These are phyloP conservation scores for Exophiala sp. DNA, from an alignment of 2,329 filamentous ascomycete species.

Conservation along the genomic window DNA sequence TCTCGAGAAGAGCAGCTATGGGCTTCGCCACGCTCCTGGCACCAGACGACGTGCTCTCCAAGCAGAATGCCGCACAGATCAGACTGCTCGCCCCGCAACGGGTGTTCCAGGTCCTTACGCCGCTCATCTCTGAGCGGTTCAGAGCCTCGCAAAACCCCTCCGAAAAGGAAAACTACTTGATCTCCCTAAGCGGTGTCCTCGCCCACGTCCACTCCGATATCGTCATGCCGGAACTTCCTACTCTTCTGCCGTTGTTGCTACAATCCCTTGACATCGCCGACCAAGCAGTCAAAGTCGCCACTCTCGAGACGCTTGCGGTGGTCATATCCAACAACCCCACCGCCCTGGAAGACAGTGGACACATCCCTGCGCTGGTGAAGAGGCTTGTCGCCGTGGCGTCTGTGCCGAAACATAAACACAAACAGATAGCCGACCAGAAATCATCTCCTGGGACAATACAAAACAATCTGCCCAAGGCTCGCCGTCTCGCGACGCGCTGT, in stretches of 20 bases:
- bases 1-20: slow-evolving; percentile 52
- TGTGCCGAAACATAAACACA: slow-evolving; percentile 20
- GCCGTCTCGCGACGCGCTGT: slow-evolving; percentile 26
- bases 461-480: slow-evolving; percentile 28
- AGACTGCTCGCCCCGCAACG: slow-evolving; percentile 62
- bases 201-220: slow-evolving; percentile 58
- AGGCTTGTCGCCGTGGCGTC: slow-evolving; percentile 52
- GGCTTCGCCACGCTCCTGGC: slow-evolving; percentile 59
- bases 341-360: slow-evolving; percentile 51
- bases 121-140: slow-evolving; percentile 54
- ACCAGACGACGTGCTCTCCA: slow-evolving; percentile 59
- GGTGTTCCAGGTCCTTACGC: slow-evolving; percentile 58
- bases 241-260: slow-evolving; percentile 58
- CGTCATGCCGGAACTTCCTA: slow-evolving; percentile 56
- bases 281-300: slow-evolving; percentile 56
- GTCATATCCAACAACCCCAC: slow-evolving; percentile 57
- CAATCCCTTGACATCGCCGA: slow-evolving; percentile 57
- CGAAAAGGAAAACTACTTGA: slow-evolving; percentile 59
- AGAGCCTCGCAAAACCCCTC: slow-evolving; percentile 38
- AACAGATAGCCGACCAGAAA: slow-evolving; percentile 17
- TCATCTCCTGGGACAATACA: slow-evolving; percentile 9
- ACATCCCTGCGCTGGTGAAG: slow-evolving; percentile 55
- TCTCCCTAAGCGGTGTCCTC: slow-evolving; percentile 61
- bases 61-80: slow-evolving; percentile 59
- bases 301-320: slow-evolving; percentile 56